A percentile compares a stretch with the other conserved stretches of the same genome.
Conservation (phyloP, 768 basidiomycete species). For the Pisolithus tinctorius region DNA sequence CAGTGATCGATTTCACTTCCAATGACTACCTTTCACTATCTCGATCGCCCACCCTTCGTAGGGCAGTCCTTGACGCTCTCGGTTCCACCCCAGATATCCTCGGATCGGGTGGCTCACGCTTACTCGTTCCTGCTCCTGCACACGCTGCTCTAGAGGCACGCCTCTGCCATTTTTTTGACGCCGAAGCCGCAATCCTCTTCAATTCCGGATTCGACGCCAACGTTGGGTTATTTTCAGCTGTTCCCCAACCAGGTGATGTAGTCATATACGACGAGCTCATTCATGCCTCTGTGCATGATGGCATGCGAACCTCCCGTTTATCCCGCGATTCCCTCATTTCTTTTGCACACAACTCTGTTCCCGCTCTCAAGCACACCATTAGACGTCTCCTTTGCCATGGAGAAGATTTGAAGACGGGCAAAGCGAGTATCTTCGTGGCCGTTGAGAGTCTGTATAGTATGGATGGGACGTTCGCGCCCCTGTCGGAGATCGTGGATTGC, state of each 20-base stretch:
- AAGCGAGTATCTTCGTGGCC: slow-evolving; percentile 61
- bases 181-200: slow-evolving; percentile 70
- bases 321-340: slow-evolving; percentile 29
- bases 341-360: slow-evolving; percentile 72
- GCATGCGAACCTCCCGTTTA: slow-evolving; percentile 62
- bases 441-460: slow-evolving; percentile 92
- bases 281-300: slow-evolving; percentile 89
- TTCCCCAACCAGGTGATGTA: slow-evolving; percentile 74
- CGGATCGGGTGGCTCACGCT: slow-evolving; percentile 82
- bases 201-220: slow-evolving; percentile 95
- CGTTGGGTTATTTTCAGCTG: slow-evolving; percentile 72
- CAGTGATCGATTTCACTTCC: slow-evolving; percentile 63
- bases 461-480: slow-evolving; percentile 88
- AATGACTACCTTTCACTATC: slow-evolving; percentile 92
- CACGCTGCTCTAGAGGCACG: slow-evolving; percentile 71
- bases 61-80: slow-evolving; percentile 52
- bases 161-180: slow-evolving; percentile 54
- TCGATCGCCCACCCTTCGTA: slow-evolving; percentile 47
- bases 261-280: slow-evolving; percentile 82
- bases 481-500: slow-evolving; percentile 55
- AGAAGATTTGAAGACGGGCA: slow-evolving; percentile 32
- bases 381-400: slow-evolving; percentile 31
- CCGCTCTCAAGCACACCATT: slow-evolving; percentile 41
- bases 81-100: slow-evolving; percentile 49
- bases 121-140: slow-evolving; percentile 54